Evolutionary conservation across 1,139 yeast species (phyloP), one percentile per base, ranked within the genome.

Genomic region (Hansenula sp.): DNA sequence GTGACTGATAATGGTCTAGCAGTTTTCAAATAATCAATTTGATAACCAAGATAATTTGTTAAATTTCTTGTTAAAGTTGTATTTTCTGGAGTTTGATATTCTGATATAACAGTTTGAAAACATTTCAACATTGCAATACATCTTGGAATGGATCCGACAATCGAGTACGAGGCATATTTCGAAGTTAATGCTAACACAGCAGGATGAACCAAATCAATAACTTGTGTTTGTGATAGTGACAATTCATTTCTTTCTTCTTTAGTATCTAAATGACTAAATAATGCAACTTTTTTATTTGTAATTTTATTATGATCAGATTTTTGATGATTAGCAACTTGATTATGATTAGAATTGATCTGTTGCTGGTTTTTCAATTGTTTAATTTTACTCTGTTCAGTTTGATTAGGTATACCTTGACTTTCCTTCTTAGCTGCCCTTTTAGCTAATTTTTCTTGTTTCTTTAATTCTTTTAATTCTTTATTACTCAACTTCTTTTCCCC

Each of bases 1-100:
- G 96, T 79, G 10, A 91, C 87, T 46, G 95, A 82, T 45, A 94
- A 72, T 0, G 98, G 98, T 51, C 99, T 79, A 2, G 97, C 93
- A 11, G 91, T 81, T 58, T 89, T 93, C 54, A 94, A 71, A 54
- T 86, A 89, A 59, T 93, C 99, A 53, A 94, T 94, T 65, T 94
- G 99, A 58, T 86, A 90, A n/a, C 96, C 82, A 50, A 94, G 72
- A 60, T 90, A 93, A 24, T 85, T 83, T 0, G 97, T 90, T 57
- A 94, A 74, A 65, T 91, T 88, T 68, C 99, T 80, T 33, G 93
- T 81, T 53, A 94, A 72, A 1, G 96, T 84, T 13, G 94, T 85
- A 46, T 88, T 91, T 36, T 74, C 78, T 4, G 99, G 99, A 0
- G 98, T 90, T 45, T 74, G 68, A 61, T 93, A 94, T 55, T 89